Base-by-base conservation (phyloP, 495 filamentous ascomycete species). In the Collariella sp. region DNA sequence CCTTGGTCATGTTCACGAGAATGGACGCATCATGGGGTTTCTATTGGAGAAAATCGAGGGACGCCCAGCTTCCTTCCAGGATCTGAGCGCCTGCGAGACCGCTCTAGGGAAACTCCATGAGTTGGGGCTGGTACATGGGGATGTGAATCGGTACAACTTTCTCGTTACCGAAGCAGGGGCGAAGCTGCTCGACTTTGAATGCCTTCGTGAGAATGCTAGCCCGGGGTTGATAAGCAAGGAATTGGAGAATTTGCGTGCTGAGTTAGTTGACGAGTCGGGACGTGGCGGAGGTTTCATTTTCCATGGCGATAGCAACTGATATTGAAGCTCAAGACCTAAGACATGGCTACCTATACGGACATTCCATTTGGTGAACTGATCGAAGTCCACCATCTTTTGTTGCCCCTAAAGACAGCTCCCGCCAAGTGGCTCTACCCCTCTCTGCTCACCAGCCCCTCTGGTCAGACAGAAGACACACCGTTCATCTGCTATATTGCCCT, bases 21-120 rank as follows among this genome's bases (percentile, higher is more conserved):
- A 61, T n/a, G 58, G 66, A 12, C 63, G 69, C 12, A 52, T 70
- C 5, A 66, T 72, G 7, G 69, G 67, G 2, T 68, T 73, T 20
- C 42, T 73, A 4, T 34, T 72, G 16, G 70, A 70, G 47, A 61
- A 72, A n/a, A 10, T 70, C 0, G 54, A 66, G 33, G 50, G 48
- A 5, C 36, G 20, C 33, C 13, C 11, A 19, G 50, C 54, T 38
- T 33, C 36, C 19, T 0, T 38, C 0, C 36, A 48, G 24, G 47
- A 59, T 35, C 48, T 60, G 1, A 29, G 13, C n/a, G 15, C 16
- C n/a, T 67, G 61, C 33, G 43, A 54, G 23, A 15, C 35, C 3
- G 42, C 43, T 2, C 16, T 63, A 35, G 34, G 13, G 5, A 47
- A 26, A n/a, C 52, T 67, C 29, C 54, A 67, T 24, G 5, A 15